A percentile compares a stretch with the other conserved stretches of the same genome.
Evolutionary conservation across 2,329 filamentous ascomycete species (phyloP).

Genomic region (Dactylonectria macrodidyma): DNA sequence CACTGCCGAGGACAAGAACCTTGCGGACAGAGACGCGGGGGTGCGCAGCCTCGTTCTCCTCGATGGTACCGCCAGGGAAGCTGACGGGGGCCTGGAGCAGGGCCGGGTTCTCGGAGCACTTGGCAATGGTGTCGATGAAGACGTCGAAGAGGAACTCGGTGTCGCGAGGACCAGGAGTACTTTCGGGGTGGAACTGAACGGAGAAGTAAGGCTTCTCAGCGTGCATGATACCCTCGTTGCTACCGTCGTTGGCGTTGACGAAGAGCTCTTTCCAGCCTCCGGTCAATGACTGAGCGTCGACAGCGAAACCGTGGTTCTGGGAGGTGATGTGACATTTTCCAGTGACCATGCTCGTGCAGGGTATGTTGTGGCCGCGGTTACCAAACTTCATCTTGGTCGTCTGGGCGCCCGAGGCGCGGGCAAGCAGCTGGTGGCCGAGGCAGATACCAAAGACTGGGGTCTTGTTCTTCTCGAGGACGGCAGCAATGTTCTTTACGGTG

Average conservation of each 20-base stretch:
- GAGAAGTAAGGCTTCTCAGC: slow-evolving; percentile 91
- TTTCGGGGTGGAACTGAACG: slow-evolving; percentile 99
- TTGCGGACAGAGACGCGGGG: slow-evolving; percentile 92
- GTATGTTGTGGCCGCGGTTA: slow-evolving; percentile 99
- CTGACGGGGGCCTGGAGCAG: slow-evolving; percentile 81
- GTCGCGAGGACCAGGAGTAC: slow-evolving; percentile 93
- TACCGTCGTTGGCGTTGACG: slow-evolving; percentile 97
- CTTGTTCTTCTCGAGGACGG: slow-evolving; percentile 82
- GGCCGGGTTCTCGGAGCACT: slow-evolving; percentile 76
- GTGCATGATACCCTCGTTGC: slow-evolving; percentile 98
- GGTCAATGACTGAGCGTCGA: slow-evolving; percentile 83
- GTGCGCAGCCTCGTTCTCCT: slow-evolving; percentile 83
- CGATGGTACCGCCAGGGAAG: slow-evolving; percentile 88
- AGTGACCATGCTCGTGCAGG: slow-evolving; percentile 94
- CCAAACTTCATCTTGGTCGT: slow-evolving; percentile 99
- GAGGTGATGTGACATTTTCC: slow-evolving; percentile 99
- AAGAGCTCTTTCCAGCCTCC: slow-evolving; percentile 93
- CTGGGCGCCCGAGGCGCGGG: slow-evolving; percentile 87
- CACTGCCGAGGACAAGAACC: slow-evolving; percentile 92
- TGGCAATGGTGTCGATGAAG: slow-evolving; percentile 88
- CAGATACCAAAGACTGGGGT: slow-evolving; percentile 97
- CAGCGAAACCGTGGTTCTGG: slow-evolving; percentile 97
- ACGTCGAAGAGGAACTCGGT: slow-evolving; percentile 98
- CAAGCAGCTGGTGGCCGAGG: slow-evolving; percentile 95
- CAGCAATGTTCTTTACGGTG: slow-evolving; percentile 85